phyloP scores from a whole-genome alignment of 257 asterid species.

The Craterostigma plantagineum region DNA sequence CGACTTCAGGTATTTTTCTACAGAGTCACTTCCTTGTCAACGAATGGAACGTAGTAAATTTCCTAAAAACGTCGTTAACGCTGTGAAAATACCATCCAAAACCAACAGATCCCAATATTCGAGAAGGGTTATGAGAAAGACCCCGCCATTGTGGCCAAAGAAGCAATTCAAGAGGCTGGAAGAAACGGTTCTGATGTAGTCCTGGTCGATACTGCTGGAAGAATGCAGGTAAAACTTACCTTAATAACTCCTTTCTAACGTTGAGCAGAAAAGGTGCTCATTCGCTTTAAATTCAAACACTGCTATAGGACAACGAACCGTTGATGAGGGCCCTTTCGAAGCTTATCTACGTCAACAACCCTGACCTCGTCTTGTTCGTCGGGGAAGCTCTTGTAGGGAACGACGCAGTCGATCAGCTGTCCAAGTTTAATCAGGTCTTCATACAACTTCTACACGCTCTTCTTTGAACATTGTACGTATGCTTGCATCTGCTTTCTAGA shows the following conservation, averaged over 20 bases:
- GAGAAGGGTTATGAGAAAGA: conserved; percentile 99
- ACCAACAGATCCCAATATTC: conserved; percentile 63
- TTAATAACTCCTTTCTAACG: too few relatives aligned
- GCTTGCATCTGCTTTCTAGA: too few relatives aligned
- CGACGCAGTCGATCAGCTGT: conserved; percentile 86
- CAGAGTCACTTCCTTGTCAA: too few relatives aligned
- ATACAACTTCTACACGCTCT: not conserved
- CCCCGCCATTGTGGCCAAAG: conserved; percentile 93
- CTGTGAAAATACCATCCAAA: conserved; percentile 4
- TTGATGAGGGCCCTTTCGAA: conserved; percentile 94
- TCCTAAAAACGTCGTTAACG: conserved; percentile 4
- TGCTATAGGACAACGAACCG: conserved; percentile 72
- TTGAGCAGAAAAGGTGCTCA: too few relatives aligned
- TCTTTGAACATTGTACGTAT: not conserved
- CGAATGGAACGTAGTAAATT: not conserved
- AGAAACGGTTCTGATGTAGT: conserved; percentile 92
- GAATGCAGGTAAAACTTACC: conserved; percentile 99
- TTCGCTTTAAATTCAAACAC: too few relatives aligned
- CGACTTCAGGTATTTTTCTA: conserved; percentile 60
- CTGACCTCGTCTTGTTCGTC: conserved; percentile 77
- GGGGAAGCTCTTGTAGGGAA: conserved; percentile 99
- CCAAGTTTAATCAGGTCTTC: conserved; percentile 74
- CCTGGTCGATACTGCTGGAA: conserved; percentile 94
- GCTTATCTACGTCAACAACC: conserved; percentile 68
- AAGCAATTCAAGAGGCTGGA: conserved; percentile 86